These are phyloP conservation scores for Didymellaceae sp. DNA, from an alignment of 2,329 filamentous ascomycete genomes.

Conservation along the genomic window DNA sequence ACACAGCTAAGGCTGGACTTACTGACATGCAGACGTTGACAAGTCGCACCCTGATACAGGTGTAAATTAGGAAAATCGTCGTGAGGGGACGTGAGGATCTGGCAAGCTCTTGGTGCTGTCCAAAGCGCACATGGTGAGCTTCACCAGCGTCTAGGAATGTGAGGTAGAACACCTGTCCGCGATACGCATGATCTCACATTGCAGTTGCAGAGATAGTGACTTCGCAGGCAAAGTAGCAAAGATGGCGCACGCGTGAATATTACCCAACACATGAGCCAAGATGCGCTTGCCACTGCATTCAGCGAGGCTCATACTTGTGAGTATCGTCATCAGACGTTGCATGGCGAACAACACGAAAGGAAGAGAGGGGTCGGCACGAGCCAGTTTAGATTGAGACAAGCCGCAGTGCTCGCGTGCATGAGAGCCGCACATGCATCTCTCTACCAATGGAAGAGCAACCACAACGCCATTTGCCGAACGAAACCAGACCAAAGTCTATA, in stretches of 20 bases:
- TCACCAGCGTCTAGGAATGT: too few species aligned
- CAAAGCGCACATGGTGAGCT: too few species aligned
- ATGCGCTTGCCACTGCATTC: not conserved
- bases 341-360: not conserved
- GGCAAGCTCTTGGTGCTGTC: too few species aligned
- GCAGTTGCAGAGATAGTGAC: too few species aligned
- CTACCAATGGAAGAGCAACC: slow-evolving; percentile 41
- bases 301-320: not conserved
- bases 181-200: too few species aligned
- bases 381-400: slow-evolving; percentile 38
- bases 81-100: too few species aligned
- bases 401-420: slow-evolving; percentile 28
- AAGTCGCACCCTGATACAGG: too few species aligned
- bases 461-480: slow-evolving; percentile 38
- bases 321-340: not conserved
- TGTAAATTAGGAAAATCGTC: too few species aligned
- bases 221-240: too few species aligned
- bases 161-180: too few species aligned
- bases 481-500: slow-evolving; percentile 34
- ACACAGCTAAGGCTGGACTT: too few species aligned
- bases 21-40: too few species aligned
- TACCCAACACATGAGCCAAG: not conserved
- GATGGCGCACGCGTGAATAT: not conserved
- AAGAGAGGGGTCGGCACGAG: slow-evolving; percentile 20
- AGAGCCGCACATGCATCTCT: slow-evolving; percentile 41